These are phyloP conservation scores for Populus tremula DNA, from an alignment of 345 rosid genomes.

Conservation along the genomic window DNA sequence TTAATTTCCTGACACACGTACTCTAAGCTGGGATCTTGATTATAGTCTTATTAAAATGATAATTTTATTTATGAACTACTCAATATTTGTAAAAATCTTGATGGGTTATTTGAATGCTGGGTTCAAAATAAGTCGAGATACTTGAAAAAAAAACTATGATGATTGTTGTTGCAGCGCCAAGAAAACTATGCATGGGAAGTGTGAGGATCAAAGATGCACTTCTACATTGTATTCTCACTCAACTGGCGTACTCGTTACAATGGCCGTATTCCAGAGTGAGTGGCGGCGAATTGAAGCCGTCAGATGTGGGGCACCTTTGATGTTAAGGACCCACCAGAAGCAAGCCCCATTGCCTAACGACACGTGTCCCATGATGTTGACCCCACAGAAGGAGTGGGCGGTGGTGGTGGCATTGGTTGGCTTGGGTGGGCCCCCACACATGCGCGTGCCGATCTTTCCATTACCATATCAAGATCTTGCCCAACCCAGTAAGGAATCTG, in stretches of 20 bases:
- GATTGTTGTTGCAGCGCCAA: too few species aligned
- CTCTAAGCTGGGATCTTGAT: too few species aligned
- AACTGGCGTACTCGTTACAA: too few species aligned
- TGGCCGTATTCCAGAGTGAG: background rate
- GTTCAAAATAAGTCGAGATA: too few species aligned
- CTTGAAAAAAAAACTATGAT: too few species aligned
- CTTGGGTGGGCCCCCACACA: constrained; percentile 19
- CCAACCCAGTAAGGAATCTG: constrained; percentile 31
- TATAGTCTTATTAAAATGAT: too few species aligned
- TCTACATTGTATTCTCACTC: too few species aligned
- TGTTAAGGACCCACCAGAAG: background rate
- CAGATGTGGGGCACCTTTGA: constrained; percentile 14
- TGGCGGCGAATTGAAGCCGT: constrained; percentile 35
- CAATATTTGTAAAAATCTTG: too few species aligned
- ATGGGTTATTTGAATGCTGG: too few species aligned
- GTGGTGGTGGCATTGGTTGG: constrained; percentile 23
- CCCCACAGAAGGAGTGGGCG: constrained; percentile 20
- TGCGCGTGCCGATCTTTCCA: constrained; percentile 27
- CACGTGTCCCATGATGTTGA: constrained; percentile 9
- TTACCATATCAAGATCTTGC: constrained; percentile 12
- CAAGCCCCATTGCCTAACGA: background rate
- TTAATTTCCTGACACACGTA: background rate
- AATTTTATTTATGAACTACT: too few species aligned
- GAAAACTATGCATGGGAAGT: too few species aligned
- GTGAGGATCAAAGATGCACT: too few species aligned